phyloP scores from a whole-genome alignment of 768 basidiomycete genomes.

The Phanerodontia chrysosporium region DNA sequence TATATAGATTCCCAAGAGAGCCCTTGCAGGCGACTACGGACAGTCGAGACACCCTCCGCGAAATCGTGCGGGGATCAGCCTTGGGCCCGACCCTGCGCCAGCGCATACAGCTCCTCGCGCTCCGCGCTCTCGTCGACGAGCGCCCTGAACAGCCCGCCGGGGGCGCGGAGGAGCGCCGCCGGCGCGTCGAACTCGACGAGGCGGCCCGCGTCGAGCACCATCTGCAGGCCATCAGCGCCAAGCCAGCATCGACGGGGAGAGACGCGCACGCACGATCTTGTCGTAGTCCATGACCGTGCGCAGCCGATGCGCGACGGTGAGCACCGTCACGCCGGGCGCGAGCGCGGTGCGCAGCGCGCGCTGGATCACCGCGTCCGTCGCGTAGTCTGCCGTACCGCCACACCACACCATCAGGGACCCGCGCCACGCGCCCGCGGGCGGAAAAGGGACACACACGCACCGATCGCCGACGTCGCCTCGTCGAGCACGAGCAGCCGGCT shows the following conservation, averaged over 20 bases:
- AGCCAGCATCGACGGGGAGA: neutral
- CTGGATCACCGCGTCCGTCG: conserved; percentile 56
- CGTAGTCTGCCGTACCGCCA: conserved; percentile 50
- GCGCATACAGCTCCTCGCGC: conserved; percentile 29
- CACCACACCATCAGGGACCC: neutral
- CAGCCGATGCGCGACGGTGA: conserved; percentile 58
- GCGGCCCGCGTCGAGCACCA: conserved; percentile 38
- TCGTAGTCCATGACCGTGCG: conserved; percentile 61
- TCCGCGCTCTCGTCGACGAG: conserved; percentile 40
- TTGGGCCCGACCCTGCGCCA: conserved; percentile 10
- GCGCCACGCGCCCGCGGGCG: neutral
- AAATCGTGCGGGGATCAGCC: neutral
- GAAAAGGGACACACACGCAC: conserved; percentile 14
- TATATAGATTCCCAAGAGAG: too few relatives aligned
- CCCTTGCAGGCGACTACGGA: too few relatives aligned
- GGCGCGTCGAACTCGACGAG: conserved; percentile 49
- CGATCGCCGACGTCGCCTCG: conserved; percentile 49
- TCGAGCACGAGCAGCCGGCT: conserved; percentile 58
- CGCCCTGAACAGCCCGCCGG: conserved; percentile 31
- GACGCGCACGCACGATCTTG: conserved; percentile 38
- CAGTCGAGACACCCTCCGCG: too few relatives aligned
- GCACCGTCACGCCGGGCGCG: conserved; percentile 42
- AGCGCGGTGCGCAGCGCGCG: conserved; percentile 47
- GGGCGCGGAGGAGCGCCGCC: conserved; percentile 32
- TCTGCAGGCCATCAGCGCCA: conserved; percentile 20